Percentiles rank a stretch among this genome's conserved stretches.
Conservation (phyloP, 1,139 yeast genomes). For the Debaryomyces robertsiae region DNA sequence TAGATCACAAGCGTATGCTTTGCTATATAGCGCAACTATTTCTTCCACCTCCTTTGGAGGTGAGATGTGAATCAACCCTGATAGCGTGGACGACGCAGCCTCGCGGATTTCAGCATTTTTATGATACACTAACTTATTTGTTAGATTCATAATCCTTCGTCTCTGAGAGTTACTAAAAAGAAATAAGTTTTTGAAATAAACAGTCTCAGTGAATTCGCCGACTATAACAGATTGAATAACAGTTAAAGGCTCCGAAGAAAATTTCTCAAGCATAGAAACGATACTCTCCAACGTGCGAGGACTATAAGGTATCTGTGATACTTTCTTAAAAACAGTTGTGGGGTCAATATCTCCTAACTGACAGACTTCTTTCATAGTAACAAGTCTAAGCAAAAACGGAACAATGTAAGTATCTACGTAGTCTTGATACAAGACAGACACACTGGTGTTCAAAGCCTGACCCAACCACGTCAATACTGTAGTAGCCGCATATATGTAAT, state of each 20-base stretch:
- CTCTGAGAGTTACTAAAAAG: conserved; percentile 55
- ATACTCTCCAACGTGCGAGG: conserved; percentile 45
- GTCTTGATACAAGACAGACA: conserved; percentile 41
- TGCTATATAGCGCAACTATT: conserved; percentile 29
- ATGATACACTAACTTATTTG: conserved; percentile 59
- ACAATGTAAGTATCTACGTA: conserved; percentile 50
- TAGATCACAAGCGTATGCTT: conserved; percentile 30
- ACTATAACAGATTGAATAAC: conserved; percentile 72
- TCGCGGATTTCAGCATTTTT: conserved; percentile 77
- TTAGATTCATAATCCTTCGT: conserved; percentile 50
- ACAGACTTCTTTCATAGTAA: conserved; percentile 78
- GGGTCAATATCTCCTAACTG: conserved; percentile 70
- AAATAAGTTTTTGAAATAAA: conserved; percentile 73
- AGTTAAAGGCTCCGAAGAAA: conserved; percentile 46
- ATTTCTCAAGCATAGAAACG: conserved; percentile 52
- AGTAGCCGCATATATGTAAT: conserved; percentile 50
- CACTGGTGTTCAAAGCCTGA: conserved; percentile 45
- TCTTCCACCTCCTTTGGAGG: conserved; percentile 55
- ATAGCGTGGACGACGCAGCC: conserved; percentile 70
- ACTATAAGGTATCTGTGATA: conserved; percentile 63
- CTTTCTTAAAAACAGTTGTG: conserved; percentile 50
- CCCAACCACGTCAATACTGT: conserved; percentile 47
- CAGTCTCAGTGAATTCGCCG: conserved; percentile 70
- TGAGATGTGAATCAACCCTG: conserved; percentile 83
- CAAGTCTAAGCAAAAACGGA: conserved; percentile 70